phyloP scores from a whole-genome alignment of 805 yeast species.

The Myxozyma geophila region DNA sequence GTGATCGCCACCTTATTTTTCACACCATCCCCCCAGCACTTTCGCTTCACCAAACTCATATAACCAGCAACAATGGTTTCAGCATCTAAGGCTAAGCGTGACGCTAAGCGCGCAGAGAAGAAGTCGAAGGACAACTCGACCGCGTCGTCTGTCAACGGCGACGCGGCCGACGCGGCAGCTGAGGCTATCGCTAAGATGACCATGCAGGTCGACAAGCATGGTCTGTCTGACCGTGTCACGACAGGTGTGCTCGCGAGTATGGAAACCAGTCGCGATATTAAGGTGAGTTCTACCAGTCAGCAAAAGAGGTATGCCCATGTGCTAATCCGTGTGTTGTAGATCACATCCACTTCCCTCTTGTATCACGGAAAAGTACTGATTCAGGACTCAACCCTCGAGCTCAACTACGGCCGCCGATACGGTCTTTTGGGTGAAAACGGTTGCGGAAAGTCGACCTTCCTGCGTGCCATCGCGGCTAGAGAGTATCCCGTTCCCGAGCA shows the following conservation, averaged over 20 bases:
- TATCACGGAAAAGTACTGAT: constrained; percentile 97
- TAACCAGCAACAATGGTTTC: constrained; percentile 51
- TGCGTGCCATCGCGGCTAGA: constrained; percentile 91
- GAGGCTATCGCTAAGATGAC: constrained; percentile 83
- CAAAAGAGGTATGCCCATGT: too few species aligned
- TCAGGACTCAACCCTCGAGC: constrained; percentile 88
- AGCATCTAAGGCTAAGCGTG: constrained; percentile 97
- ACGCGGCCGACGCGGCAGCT: constrained; percentile 52
- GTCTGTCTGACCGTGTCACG: constrained; percentile 94
- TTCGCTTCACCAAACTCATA: not conserved
- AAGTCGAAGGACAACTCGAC: constrained; percentile 48
- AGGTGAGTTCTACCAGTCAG: constrained; percentile 55
- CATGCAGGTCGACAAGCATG: constrained; percentile 91
- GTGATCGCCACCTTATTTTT: constrained; percentile 1
- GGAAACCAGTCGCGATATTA: constrained; percentile 90
- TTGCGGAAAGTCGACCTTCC: constrained; percentile 96
- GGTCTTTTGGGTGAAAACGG: constrained; percentile 98
- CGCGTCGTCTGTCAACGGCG: constrained; percentile 43
- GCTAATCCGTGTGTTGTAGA: not conserved
- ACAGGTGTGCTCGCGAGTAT: constrained; percentile 95
- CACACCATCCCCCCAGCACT: not conserved
- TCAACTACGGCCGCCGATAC: constrained; percentile 96
- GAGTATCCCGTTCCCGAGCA: constrained; percentile 93
- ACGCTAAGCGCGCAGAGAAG: constrained; percentile 89
- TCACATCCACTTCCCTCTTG: constrained; percentile 74